Conservation (phyloP, 2,329 filamentous ascomycete genomes). For the Clarireedia paspali region DNA sequence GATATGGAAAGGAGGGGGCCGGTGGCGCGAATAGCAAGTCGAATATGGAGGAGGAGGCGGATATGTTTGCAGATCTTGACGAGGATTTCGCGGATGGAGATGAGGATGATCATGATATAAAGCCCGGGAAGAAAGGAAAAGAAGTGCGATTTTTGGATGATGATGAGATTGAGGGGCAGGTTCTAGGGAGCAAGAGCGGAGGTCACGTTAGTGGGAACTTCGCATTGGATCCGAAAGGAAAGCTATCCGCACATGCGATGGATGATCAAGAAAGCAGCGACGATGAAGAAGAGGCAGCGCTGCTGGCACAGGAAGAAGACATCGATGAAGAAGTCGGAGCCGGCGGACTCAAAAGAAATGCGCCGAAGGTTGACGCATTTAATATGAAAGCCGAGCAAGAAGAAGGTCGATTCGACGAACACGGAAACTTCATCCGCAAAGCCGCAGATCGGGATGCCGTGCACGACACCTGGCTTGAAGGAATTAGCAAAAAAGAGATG, state of each 20-base stretch:
- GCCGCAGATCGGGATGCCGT: slow-evolving; percentile 81
- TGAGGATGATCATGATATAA: slow-evolving; percentile 44
- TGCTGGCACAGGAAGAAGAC: slow-evolving; percentile 67
- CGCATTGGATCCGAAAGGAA: slow-evolving; percentile 47
- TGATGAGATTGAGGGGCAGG: slow-evolving; percentile 70
- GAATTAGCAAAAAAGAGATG: slow-evolving; percentile 90
- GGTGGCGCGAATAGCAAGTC: slow-evolving; percentile 27
- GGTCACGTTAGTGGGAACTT: slow-evolving; percentile 58
- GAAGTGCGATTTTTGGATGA: slow-evolving; percentile 53
- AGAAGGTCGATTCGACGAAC: slow-evolving; percentile 84
- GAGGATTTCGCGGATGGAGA: slow-evolving; percentile 49
- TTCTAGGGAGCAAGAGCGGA: slow-evolving; percentile 63
- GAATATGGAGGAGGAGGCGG: slow-evolving; percentile 58
- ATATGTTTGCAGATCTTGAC: slow-evolving; percentile 76
- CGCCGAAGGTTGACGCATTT: slow-evolving; percentile 91
- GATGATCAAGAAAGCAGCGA: slow-evolving; percentile 42
- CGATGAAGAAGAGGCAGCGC: slow-evolving; percentile 63
- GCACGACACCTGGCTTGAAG: slow-evolving; percentile 89
- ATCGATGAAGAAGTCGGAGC: slow-evolving; percentile 85
- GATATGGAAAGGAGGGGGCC: slow-evolving; percentile 37
- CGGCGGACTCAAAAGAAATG: slow-evolving; percentile 85
- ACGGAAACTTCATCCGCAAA: slow-evolving; percentile 86
- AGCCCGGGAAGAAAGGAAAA: slow-evolving; percentile 51
- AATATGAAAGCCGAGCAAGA: slow-evolving; percentile 88
- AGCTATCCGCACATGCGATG: slow-evolving; percentile 30